A percentile compares a stretch with the other conserved stretches of the same genome.
These are phyloP conservation scores for Corchorus capsularis DNA, from an alignment of 345 rosid species.

Conservation along the genomic window DNA sequence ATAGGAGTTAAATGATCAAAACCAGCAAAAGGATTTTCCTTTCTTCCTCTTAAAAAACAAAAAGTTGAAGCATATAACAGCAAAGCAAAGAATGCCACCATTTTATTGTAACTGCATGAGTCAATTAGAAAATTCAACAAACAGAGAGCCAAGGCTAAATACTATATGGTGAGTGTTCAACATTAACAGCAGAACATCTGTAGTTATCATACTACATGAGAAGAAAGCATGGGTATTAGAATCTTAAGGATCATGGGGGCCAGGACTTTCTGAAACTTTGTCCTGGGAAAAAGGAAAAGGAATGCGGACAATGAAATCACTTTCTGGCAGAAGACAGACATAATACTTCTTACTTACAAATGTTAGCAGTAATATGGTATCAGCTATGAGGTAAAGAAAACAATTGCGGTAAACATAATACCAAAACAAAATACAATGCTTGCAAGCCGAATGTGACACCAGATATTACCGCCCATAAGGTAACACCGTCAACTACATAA, in stretches of 20 bases:
- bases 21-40: background rate
- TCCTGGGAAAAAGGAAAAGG: background rate
- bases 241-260: background rate
- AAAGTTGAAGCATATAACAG: background rate
- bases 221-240: background rate
- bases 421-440: background rate
- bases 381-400: background rate
- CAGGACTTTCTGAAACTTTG: background rate
- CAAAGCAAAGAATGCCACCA: conserved; percentile 1
- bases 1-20: background rate
- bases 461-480: background rate
- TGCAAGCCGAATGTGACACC: background rate
- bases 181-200: background rate
- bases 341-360: background rate
- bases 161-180: background rate
- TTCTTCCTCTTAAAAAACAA: conserved; percentile 4
- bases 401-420: background rate
- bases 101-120: background rate
- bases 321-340: background rate
- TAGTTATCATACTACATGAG: too few species aligned
- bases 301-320: background rate
- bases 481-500: background rate
- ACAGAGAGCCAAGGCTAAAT: background rate
- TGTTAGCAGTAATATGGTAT: background rate
- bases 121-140: conserved; percentile 10